phyloP scores from a whole-genome alignment of 257 asterid species.

The Prunella vulgaris region DNA sequence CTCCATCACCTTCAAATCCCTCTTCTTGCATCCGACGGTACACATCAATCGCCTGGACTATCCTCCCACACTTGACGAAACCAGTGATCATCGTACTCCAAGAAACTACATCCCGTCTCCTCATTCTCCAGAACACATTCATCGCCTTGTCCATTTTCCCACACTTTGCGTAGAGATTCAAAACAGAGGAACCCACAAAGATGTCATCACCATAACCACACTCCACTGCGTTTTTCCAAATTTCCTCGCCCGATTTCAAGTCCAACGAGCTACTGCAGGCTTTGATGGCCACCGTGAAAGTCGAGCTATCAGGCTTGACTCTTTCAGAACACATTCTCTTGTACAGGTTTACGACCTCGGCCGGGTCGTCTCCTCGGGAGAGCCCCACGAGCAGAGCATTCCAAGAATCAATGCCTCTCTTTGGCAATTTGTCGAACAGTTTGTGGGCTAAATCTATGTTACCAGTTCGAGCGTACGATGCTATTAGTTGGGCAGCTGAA shows the following conservation, averaged over 20 bases:
- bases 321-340: constrained; percentile 34
- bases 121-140: constrained; percentile 49
- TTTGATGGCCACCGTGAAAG: constrained; percentile 67
- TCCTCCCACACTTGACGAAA: constrained; percentile 48
- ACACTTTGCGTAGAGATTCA: constrained; percentile 52
- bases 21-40: constrained; percentile 48
- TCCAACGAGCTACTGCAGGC: constrained; percentile 62
- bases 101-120: constrained; percentile 55
- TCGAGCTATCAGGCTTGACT: constrained; percentile 73
- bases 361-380: constrained; percentile 35
- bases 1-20: constrained; percentile 62
- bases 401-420: constrained; percentile 51
- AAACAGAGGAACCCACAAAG: constrained; percentile 66
- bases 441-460: constrained; percentile 36
- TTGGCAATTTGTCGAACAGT: constrained; percentile 59
- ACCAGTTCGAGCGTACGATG: constrained; percentile 44
- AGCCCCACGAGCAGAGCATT: constrained; percentile 59
- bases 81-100: constrained; percentile 76
- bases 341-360: constrained; percentile 39
- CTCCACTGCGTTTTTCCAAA: constrained; percentile 47
- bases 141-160: constrained; percentile 61
- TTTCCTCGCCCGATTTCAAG: constrained; percentile 43
- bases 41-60: constrained; percentile 37
- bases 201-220: constrained; percentile 56
- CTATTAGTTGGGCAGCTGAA: constrained; percentile 36